A percentile compares a stretch with the other conserved stretches of the same genome.
Conservation (phyloP, 2,329 filamentous ascomycete genomes). For the Beauveria brongniartii region DNA sequence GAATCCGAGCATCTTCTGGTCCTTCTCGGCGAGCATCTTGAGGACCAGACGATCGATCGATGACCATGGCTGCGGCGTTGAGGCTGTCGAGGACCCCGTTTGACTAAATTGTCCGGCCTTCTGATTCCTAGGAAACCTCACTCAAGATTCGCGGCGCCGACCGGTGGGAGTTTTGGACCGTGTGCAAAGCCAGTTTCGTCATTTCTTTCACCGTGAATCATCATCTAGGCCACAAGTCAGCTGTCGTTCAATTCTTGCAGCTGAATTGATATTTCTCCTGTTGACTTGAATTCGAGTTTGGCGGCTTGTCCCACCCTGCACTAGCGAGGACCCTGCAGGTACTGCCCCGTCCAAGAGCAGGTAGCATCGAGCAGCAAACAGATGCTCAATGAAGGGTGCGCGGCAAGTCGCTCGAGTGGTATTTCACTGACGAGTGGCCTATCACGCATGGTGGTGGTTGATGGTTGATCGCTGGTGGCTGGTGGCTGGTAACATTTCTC, state of each 20-base stretch:
- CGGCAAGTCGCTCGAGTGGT: not conserved
- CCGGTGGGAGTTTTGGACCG: not conserved
- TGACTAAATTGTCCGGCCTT: not conserved
- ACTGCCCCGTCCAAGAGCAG: not conserved
- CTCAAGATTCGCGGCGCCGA: not conserved
- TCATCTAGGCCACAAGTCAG: not conserved
- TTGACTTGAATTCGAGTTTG: not conserved
- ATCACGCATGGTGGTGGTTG: not conserved
- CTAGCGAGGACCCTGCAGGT: not conserved
- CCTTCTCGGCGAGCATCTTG: slow-evolving; percentile 20
- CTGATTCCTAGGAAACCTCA: not conserved
- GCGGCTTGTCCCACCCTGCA: not conserved
- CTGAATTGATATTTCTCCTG: not conserved
- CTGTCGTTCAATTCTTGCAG: not conserved
- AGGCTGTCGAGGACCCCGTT: not conserved
- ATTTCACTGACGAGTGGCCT: too few species aligned
- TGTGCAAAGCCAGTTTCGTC: not conserved
- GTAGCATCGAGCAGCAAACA: too few species aligned
- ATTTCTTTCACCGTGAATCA: too few species aligned
- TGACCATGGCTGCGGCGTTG: slow-evolving; percentile 21
- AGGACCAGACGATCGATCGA: slow-evolving; percentile 31
- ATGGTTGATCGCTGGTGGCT: not conserved
- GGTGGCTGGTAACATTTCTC: not conserved
- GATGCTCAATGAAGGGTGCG: too few species aligned
- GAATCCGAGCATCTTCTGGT: slow-evolving; percentile 23